phyloP scores from a whole-genome alignment of 805 yeast genomes.

The Ogataea wickerhamii region DNA sequence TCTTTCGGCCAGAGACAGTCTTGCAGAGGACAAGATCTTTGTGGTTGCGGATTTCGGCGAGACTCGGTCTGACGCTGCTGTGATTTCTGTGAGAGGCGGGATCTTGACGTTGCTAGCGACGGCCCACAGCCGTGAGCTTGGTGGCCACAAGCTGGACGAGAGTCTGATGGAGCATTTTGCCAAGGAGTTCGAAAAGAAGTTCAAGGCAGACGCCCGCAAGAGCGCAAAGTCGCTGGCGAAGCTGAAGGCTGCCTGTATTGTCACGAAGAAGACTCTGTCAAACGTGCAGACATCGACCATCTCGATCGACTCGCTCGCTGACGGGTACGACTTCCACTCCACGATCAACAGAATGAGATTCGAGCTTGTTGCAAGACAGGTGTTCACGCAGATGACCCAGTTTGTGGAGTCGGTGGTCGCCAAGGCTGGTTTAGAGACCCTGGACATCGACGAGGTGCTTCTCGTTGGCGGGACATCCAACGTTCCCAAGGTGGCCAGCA shows the following conservation, averaged over 20 bases:
- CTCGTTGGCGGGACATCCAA: constrained; percentile 92
- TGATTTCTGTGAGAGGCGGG: constrained; percentile 91
- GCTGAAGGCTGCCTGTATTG: constrained; percentile 74
- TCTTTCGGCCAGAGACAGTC: constrained; percentile 47
- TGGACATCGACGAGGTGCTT: constrained; percentile 86
- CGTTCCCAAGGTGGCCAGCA: constrained; percentile 84
- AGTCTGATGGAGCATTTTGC: constrained; percentile 81
- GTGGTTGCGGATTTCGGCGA: constrained; percentile 98
- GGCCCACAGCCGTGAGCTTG: constrained; percentile 74
- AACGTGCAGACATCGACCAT: constrained; percentile 85
- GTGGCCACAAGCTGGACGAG: constrained; percentile 84
- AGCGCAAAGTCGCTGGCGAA: constrained; percentile 87
- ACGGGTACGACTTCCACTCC: constrained; percentile 90
- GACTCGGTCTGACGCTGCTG: constrained; percentile 92
- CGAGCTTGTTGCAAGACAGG: constrained; percentile 81
- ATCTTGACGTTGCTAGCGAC: constrained; percentile 85
- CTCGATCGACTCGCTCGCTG: constrained; percentile 92
- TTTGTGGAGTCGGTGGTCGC: constrained; percentile 71
- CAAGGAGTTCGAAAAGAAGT: constrained; percentile 90
- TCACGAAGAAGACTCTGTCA: constrained; percentile 86
- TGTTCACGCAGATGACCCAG: constrained; percentile 67
- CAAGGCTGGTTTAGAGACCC: constrained; percentile 79
- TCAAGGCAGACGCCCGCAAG: constrained; percentile 71
- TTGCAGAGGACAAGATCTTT: constrained; percentile 64
- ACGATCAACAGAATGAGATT: constrained; percentile 90